Evolutionary conservation across 768 basidiomycete genomes (phyloP).

Genomic region (Obba rivulosa): DNA sequence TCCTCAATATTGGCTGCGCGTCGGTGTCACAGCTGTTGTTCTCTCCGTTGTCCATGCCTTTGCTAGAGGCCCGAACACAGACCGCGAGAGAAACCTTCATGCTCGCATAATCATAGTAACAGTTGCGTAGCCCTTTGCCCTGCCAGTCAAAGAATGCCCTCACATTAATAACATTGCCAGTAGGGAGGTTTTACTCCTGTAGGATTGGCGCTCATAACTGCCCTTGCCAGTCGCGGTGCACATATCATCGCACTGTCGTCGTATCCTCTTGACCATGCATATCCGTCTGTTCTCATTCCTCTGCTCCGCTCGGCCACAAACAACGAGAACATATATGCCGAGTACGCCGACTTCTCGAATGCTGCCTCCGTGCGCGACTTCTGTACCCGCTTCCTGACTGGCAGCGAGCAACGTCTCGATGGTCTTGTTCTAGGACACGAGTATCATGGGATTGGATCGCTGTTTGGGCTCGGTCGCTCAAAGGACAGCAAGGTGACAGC

Average conservation of each 20-base stretch:
- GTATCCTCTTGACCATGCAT: slow-evolving; percentile 46
- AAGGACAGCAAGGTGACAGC: slow-evolving; percentile 10
- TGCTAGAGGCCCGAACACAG: slow-evolving; percentile 66
- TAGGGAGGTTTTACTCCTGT: slow-evolving; percentile 75
- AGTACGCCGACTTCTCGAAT: slow-evolving; percentile 68
- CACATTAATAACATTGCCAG: background rate
- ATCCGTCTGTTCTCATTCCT: slow-evolving; percentile 55
- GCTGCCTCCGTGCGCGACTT: slow-evolving; percentile 66
- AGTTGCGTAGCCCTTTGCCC: slow-evolving; percentile 33
- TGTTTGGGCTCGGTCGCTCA: slow-evolving; percentile 26
- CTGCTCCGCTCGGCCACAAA: slow-evolving; percentile 63
- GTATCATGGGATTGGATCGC: slow-evolving; percentile 57
- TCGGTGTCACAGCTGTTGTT: slow-evolving; percentile 35
- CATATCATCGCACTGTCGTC: slow-evolving; percentile 73
- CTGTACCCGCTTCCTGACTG: slow-evolving; percentile 60
- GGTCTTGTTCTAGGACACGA: slow-evolving; percentile 77
- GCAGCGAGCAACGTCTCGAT: slow-evolving; percentile 65
- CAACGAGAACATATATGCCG: slow-evolving; percentile 77
- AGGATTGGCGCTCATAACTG: slow-evolving; percentile 62
- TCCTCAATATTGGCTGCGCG: slow-evolving; percentile 52
- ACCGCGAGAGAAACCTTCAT: slow-evolving; percentile 71
- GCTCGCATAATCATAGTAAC: slow-evolving; percentile 67
- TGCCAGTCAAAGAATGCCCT: background rate
- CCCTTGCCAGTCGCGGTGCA: slow-evolving; percentile 68
- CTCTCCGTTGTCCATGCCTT: slow-evolving; percentile 51